These are phyloP conservation scores for Teratosphaeria nubilosa DNA, from an alignment of 2,329 filamentous ascomycete species.

Conservation along the genomic window DNA sequence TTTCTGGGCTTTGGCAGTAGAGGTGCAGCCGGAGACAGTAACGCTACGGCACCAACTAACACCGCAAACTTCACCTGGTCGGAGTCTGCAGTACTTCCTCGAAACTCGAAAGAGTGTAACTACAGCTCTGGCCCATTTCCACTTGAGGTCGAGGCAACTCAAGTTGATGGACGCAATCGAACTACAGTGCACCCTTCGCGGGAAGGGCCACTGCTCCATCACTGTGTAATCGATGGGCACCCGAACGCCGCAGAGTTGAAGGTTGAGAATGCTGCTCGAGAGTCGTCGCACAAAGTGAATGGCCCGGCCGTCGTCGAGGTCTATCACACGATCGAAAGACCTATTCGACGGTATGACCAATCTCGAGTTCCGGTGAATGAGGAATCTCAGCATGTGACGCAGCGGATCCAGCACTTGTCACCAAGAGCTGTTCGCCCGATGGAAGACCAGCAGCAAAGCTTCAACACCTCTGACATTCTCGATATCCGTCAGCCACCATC, in stretches of 20 bases:
- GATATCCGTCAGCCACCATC: conserved; percentile 2
- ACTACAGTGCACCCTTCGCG: neutral
- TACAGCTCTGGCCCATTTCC: neutral
- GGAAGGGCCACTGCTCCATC: neutral
- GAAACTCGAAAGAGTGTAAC: neutral
- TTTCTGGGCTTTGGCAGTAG: conserved; percentile 31
- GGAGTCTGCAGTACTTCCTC: conserved; percentile 25
- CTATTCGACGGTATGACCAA: neutral
- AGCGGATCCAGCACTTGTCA: neutral
- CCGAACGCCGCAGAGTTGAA: neutral
- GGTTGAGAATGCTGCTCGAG: neutral
- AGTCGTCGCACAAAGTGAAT: neutral
- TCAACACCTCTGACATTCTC: conserved; percentile 17
- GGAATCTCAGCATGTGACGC: neutral
- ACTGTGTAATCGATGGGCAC: conserved; percentile 1
- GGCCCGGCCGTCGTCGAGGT: neutral
- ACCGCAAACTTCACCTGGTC: conserved; percentile 34
- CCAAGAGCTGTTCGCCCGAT: neutral
- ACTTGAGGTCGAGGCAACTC: neutral
- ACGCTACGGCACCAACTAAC: conserved; percentile 11
- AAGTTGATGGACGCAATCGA: neutral
- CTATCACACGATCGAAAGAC: neutral
- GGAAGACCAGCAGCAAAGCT: neutral
- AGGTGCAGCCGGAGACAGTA: conserved; percentile 15
- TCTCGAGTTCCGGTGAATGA: neutral